A percentile compares a stretch with the other conserved stretches of the same genome.
Evolutionary conservation across 2,329 filamentous ascomycete species (phyloP).

Genomic region (Leptoxyphium fumago): DNA sequence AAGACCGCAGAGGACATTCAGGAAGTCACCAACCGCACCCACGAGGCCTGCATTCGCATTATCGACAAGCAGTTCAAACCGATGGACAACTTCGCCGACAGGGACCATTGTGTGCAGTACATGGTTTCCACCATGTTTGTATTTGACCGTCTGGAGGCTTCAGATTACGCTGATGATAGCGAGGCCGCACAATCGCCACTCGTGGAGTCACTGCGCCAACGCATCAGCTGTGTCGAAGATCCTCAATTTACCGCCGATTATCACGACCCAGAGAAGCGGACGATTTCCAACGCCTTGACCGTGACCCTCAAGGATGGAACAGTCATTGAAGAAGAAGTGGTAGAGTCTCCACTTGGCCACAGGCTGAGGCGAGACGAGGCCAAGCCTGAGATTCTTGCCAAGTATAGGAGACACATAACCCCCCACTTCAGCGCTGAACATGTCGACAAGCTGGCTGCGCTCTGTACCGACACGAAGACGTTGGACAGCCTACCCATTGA

Average conservation of each 20-base stretch:
- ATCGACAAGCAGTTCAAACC: constrained; percentile 99
- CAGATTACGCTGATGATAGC: constrained; percentile 81
- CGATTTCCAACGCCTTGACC: constrained; percentile 92
- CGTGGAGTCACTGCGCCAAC: constrained; percentile 80
- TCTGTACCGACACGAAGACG: constrained; percentile 60
- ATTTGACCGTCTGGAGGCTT: constrained; percentile 84
- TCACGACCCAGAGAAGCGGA: constrained; percentile 83
- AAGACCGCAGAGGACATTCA: constrained; percentile 93
- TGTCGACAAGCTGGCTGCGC: constrained; percentile 68
- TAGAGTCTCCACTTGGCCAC: constrained; percentile 92
- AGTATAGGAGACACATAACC: constrained; percentile 84
- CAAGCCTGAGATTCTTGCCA: constrained; percentile 89
- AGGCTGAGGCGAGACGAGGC: constrained; percentile 83
- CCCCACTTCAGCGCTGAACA: constrained; percentile 65
- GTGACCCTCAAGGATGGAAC: constrained; percentile 92
- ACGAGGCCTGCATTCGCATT: constrained; percentile 96
- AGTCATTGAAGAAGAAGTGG: constrained; percentile 73
- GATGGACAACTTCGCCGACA: constrained; percentile 99
- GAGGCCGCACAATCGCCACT: constrained; percentile 84
- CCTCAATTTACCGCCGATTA: constrained; percentile 89
- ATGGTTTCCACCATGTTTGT: constrained; percentile 95
- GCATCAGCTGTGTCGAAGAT: constrained; percentile 94
- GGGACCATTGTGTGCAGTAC: constrained; percentile 99
- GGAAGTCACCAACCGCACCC: constrained; percentile 81
- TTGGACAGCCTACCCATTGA: constrained; percentile 75